These are phyloP conservation scores for Ogataea salicorniae DNA, from an alignment of 805 yeast genomes.

Conservation along the genomic window DNA sequence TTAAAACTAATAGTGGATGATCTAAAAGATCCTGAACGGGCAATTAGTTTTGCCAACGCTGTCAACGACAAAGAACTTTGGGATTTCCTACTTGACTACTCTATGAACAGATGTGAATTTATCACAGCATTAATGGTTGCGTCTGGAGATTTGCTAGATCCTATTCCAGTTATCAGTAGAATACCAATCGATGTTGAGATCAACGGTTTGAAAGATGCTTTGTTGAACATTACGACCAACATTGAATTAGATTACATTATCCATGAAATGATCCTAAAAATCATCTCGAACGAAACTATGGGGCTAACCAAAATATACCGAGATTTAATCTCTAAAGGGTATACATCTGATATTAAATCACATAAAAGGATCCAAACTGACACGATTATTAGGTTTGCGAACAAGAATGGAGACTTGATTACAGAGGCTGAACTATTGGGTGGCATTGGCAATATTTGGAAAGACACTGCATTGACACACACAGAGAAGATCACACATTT, in stretches of 20 bases:
- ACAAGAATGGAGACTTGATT: constrained; percentile 7
- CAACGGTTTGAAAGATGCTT: constrained; percentile 56
- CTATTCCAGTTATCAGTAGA: constrained; percentile 59
- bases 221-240: constrained; percentile 58
- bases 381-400: constrained; percentile 18
- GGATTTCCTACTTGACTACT: constrained; percentile 66
- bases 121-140: constrained; percentile 67
- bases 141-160: constrained; percentile 61
- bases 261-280: constrained; percentile 49
- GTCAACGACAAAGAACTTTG: constrained; percentile 73
- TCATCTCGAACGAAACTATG: constrained; percentile 49
- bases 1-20: constrained; percentile 70
- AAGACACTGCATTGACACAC: constrained; percentile 18
- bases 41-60: constrained; percentile 70
- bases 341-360: constrained; percentile 21
- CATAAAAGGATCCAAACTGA: constrained; percentile 10
- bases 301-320: constrained; percentile 29
- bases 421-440: constrained; percentile 31
- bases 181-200: constrained; percentile 62
- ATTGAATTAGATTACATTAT: constrained; percentile 52
- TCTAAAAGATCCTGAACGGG: constrained; percentile 71
- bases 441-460: constrained; percentile 26
- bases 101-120: constrained; percentile 69
- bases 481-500: constrained; percentile 30
- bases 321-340: constrained; percentile 31